These are phyloP conservation scores for Protomyces gravidus DNA, from an alignment of 1,139 yeast species.

Conservation along the genomic window DNA sequence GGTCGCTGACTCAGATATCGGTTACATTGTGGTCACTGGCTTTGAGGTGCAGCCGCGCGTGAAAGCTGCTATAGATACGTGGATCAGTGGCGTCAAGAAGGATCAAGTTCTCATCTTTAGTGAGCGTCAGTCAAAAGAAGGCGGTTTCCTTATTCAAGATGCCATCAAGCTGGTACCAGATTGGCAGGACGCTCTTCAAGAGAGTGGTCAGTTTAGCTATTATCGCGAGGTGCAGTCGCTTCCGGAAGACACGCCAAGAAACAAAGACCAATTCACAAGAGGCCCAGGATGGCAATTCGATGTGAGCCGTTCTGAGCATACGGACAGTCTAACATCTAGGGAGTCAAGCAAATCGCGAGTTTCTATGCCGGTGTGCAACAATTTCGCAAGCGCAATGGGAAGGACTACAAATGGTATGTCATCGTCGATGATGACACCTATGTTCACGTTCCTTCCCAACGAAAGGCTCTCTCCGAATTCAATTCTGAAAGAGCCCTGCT, in stretches of 20 bases:
- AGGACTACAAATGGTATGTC: background rate
- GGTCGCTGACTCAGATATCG: background rate
- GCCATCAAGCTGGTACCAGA: background rate
- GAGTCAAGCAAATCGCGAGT: background rate
- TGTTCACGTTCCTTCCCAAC: background rate
- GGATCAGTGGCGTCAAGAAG: background rate
- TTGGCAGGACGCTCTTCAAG: background rate
- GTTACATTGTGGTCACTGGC: background rate
- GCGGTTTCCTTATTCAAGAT: background rate
- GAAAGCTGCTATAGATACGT: background rate
- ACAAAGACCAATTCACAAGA: background rate
- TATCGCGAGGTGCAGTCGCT: background rate
- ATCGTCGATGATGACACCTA: background rate
- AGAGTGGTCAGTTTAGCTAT: background rate
- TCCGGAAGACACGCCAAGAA: background rate
- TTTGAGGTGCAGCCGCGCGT: background rate
- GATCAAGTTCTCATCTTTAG: background rate
- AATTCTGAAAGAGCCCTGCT: background rate
- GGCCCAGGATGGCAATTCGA: background rate
- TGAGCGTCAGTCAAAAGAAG: background rate
- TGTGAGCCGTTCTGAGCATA: background rate
- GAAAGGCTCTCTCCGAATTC: background rate
- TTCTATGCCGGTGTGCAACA: background rate
- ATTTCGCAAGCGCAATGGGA: background rate
- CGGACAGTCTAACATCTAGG: background rate